Conservation (phyloP, 164 flowering plant species). For the Vitis labrusca region DNA sequence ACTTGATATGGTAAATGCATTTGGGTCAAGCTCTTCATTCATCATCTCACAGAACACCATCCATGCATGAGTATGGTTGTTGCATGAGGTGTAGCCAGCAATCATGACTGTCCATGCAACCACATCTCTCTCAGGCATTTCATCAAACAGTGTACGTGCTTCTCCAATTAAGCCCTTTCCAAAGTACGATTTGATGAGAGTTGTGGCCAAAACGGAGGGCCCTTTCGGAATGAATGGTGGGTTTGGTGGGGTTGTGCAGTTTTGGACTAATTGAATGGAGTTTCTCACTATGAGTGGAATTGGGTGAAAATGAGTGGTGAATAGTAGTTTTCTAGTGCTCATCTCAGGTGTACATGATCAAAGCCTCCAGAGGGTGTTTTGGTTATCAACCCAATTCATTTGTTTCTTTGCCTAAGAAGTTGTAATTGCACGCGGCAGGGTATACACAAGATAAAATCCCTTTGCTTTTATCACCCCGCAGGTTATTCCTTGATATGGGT, state of each 20-base stretch:
- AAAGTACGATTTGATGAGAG: constrained; percentile 49
- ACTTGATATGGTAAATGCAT: constrained; percentile 65
- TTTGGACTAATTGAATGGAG: constrained; percentile 24
- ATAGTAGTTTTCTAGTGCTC: constrained; percentile 20
- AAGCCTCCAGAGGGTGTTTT: neutral
- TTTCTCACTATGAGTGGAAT: constrained; percentile 23
- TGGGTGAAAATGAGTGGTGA: constrained; percentile 12
- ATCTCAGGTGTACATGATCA: constrained; percentile 8
- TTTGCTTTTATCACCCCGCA: too few species aligned
- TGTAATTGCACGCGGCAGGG: too few species aligned
- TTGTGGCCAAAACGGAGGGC: constrained; percentile 49
- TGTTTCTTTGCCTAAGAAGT: too few species aligned
- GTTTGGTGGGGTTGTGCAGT: constrained; percentile 16
- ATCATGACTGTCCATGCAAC: constrained; percentile 91
- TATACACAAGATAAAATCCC: too few species aligned
- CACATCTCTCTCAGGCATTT: constrained; percentile 75
- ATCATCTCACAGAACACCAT: constrained; percentile 51
- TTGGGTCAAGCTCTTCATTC: constrained; percentile 42
- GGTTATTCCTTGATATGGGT: too few species aligned
- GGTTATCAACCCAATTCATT: too few species aligned
- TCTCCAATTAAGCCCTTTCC: constrained; percentile 37
- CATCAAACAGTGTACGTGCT: constrained; percentile 74
- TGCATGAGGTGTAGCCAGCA: constrained; percentile 57
- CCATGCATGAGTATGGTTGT: constrained; percentile 52
- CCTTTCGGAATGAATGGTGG: constrained; percentile 29